phyloP scores from a whole-genome alignment of 257 asterid genomes.

The Solanum peruvianum region DNA sequence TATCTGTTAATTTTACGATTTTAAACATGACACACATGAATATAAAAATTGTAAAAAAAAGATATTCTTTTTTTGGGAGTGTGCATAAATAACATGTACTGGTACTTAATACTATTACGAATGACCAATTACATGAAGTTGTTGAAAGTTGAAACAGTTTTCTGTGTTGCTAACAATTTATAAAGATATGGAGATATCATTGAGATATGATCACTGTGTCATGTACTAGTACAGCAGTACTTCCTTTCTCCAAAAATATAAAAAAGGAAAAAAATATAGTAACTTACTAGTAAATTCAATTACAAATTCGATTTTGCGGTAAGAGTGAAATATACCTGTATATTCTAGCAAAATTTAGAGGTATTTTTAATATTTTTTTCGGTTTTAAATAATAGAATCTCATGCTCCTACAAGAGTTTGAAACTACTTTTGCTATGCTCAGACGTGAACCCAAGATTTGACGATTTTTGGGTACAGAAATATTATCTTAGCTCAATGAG shows the following conservation, averaged over 20 bases:
- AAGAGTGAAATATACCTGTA: neutral
- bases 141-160: neutral
- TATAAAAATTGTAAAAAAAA: too few species aligned
- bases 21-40: too few species aligned
- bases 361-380: too few species aligned
- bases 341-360: neutral
- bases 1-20: too few species aligned
- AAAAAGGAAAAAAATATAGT: neutral
- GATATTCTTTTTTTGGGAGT: too few species aligned
- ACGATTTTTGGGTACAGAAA: too few species aligned
- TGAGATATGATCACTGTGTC: constrained; percentile 47
- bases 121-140: neutral
- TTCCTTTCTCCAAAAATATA: neutral
- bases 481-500: too few species aligned
- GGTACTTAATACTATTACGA: neutral
- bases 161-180: neutral
- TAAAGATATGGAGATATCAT: constrained; percentile 26
- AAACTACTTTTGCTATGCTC: too few species aligned
- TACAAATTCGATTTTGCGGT: fast-evolving
- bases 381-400: too few species aligned
- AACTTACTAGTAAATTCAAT: neutral
- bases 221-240: constrained; percentile 20
- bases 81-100: neutral
- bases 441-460: too few species aligned
- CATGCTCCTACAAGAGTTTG: neutral